A percentile compares a stretch with the other conserved stretches of the same genome.
Evolutionary conservation across 2,329 filamentous ascomycete genomes (phyloP).

Genomic region (Pseudogymnoascus sp.): DNA sequence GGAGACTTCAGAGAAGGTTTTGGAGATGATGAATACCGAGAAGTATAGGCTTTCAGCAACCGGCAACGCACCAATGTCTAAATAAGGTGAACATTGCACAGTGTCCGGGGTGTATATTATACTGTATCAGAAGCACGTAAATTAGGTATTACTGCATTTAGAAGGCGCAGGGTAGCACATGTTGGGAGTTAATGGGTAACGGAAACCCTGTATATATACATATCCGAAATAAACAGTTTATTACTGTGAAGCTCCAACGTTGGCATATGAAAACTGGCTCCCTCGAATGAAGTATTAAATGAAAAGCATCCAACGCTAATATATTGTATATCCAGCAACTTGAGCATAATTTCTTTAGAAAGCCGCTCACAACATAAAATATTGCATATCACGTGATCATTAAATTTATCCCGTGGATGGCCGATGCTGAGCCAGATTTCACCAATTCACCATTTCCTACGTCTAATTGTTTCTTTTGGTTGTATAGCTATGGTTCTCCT

Average conservation of each 20-base stretch:
- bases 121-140: conserved; percentile 8
- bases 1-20: conserved; percentile 47
- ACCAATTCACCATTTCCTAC: background rate
- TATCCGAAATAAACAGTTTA: conserved; percentile 3
- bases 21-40: conserved; percentile 49
- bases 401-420: background rate
- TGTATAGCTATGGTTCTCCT: background rate
- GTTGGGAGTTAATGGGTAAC: conserved; percentile 6
- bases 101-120: conserved; percentile 2
- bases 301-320: background rate
- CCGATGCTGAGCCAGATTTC: background rate
- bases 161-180: conserved; percentile 8
- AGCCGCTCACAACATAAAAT: background rate
- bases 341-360: background rate
- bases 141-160: conserved; percentile 8
- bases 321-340: background rate
- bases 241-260: background rate
- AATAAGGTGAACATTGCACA: background rate
- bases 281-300: background rate
- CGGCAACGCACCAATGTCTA: conserved; percentile 23
- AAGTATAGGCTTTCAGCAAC: conserved; percentile 33
- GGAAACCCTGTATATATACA: conserved; percentile 10
- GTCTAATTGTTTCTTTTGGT: background rate
- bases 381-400: background rate
- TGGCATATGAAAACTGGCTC: background rate